These are phyloP conservation scores for Chytriomyces hyalinus DNA, from an alignment of 192 early-diverging fungal species.

Conservation along the genomic window DNA sequence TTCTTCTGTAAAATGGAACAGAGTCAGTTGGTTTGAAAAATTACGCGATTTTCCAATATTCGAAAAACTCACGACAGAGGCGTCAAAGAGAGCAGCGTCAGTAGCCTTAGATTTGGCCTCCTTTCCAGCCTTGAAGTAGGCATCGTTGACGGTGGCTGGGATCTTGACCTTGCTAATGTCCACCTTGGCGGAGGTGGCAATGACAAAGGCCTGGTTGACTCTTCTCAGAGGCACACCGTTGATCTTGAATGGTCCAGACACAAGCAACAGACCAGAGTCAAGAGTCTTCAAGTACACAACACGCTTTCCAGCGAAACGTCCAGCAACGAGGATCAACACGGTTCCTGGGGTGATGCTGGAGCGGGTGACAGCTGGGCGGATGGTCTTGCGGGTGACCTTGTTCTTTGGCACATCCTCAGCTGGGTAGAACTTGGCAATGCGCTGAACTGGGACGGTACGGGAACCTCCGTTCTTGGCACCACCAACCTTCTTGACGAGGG, in stretches of 20 bases:
- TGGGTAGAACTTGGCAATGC: conserved; percentile 78
- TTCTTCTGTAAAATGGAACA: conserved; percentile 57
- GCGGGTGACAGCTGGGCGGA: conserved; percentile 78
- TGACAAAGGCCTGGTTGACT: conserved; percentile 99
- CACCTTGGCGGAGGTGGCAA: conserved; percentile 99
- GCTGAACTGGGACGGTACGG: conserved; percentile 71
- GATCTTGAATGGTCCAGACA: conserved; percentile 97
- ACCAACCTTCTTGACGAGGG: conserved; percentile 73
- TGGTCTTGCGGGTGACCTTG: conserved; percentile 75
- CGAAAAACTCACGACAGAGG: conserved; percentile 51
- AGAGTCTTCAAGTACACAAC: conserved; percentile 99
- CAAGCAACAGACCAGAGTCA: conserved; percentile 89
- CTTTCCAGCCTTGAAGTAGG: conserved; percentile 88
- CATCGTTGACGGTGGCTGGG: conserved; percentile 87
- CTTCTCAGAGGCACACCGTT: conserved; percentile 98
- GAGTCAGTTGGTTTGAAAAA: conserved; percentile 23
- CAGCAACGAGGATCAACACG: conserved; percentile 93
- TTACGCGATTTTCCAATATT: neutral
- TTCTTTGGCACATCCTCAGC: conserved; percentile 82
- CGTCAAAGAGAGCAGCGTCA: conserved; percentile 90
- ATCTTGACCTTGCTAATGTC: conserved; percentile 81
- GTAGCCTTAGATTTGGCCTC: conserved; percentile 75
- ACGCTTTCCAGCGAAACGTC: conserved; percentile 97
- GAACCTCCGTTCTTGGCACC: conserved; percentile 83
- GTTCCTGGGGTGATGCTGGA: conserved; percentile 95